Base-by-base conservation (phyloP, 352 stramenopile species). In the Phytophthora niederhauseri region DNA sequence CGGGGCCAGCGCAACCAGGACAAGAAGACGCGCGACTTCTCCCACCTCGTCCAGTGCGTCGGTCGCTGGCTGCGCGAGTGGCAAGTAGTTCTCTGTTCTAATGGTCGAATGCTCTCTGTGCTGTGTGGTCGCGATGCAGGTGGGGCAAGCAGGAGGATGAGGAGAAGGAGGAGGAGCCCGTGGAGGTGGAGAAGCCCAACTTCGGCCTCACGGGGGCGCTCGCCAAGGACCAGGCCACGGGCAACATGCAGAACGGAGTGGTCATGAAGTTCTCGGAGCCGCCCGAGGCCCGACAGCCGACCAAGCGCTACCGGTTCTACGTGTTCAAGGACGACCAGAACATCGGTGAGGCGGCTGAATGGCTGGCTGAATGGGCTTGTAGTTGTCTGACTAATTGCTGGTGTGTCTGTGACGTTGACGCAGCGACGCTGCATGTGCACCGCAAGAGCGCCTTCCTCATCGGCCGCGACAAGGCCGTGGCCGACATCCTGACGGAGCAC, bases 191-290 rank as follows among this genome's bases (percentile, higher is more conserved):
- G 66, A 99, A 99, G 71, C 90, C 98, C 14, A 98, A 99, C 76
- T 99, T 99, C 77, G 97, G 94, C 0, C 81, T 99, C 9, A 98
- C 94, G 53, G 98, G 98, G 24, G 97, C 97, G 6, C 84, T 99
- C 19, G 94, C 95, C 19, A 98, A 98, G 71, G 98, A 99, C 78
- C 84, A 85, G n/a, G 57, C 80, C 38, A 99, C 93, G 26, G 97
- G 97, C 8, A 99, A 99, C 75, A 78, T 97, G 51, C 94, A 97
- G 81, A 99, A 99, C 57, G 98, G 98, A 30, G 88, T 99, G 1
- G 82, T 98, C 28, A 86, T 99, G 31, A 99, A 99, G 80, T 99
- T 96, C 84, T 96, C 91, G 15, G 97, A 99, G 89, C 98, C 98
- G 3, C 82, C 93, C 0, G 98, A 99, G 71, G 97, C 97, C 11